Evolutionary conservation across 176 grass and related monocot genomes (phyloP).

Genomic region (Dendrocalamus sinicus): DNA sequence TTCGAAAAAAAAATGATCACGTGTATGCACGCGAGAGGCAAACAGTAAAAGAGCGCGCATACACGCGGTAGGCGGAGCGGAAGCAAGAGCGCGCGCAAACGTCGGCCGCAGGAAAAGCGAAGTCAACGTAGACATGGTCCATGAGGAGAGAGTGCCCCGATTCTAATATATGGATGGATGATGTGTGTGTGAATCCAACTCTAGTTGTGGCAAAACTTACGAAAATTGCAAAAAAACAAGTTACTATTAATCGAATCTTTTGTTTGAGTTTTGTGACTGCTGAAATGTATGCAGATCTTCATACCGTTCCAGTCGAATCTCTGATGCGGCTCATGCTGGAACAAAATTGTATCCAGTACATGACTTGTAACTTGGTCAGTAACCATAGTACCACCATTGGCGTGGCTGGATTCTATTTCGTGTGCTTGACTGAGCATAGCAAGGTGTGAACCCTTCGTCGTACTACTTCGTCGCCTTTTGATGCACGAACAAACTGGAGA

Average conservation of each 20-base stretch:
- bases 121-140: too few relatives aligned
- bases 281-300: not conserved
- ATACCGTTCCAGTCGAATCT: not conserved
- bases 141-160: too few relatives aligned
- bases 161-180: too few relatives aligned
- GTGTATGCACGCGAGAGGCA: too few relatives aligned
- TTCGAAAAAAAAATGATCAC: too few relatives aligned
- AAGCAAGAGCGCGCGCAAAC: too few relatives aligned
- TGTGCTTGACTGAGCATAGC: not conserved
- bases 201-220: not conserved
- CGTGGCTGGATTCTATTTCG: not conserved
- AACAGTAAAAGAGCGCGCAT: too few relatives aligned
- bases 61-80: too few relatives aligned
- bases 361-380: not conserved
- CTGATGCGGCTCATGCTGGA: not conserved
- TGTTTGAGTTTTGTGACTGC: slow-evolving; percentile 4
- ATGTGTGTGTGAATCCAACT: too few relatives aligned
- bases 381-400: not conserved
- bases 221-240: not conserved
- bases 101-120: too few relatives aligned
- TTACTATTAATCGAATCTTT: not conserved
- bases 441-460: not conserved
- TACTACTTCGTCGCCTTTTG: not conserved
- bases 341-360: not conserved
- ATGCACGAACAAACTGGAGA: not conserved